Evolutionary conservation across 2,329 filamentous ascomycete species (phyloP), one percentile per base, ranked within the genome.

Genomic region (Xylaria sp.): DNA sequence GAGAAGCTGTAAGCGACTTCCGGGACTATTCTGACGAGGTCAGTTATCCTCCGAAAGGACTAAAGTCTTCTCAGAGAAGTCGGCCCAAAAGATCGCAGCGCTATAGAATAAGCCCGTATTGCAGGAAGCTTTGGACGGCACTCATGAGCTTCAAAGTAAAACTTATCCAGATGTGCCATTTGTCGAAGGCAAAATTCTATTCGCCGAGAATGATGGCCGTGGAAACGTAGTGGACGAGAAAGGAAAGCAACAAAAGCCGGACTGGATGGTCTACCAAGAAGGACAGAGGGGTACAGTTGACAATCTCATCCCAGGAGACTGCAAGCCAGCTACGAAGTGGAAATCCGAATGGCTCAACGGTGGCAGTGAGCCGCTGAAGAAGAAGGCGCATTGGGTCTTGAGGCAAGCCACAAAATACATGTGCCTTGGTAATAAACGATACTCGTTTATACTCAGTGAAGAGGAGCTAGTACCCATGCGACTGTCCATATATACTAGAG

Each of bases 261-360:
- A 15, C 18, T 46, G 44, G 44, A 46, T n/a, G 44, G 18, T n/a
- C 18, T n/a, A 46, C 8, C 44, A n/a, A 8, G 39, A 18, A 3
- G 10, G 12, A 28, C 3, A 5, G 2, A 28, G 23, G 12, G 28
- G 25, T 7, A 52, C 25, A n/a, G 25, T 50, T 20, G 15, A 5
- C 1, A 60, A 65, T 18, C 54, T 69, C 7, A 15, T 69, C 8
- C 63, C 66, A 18, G 66, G 63, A 20, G 66, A 69, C 20, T 34
- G 48, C 25, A 69, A 69, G 48, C 55, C 50, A 13, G 18, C 66
- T 2, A 63, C 9, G 13, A 69, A 57, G 37, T 69, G 63, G 66
- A 56, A 62, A 23, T 69, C 66, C 1, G 56, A 65, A 25, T 69
- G 66, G 63, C 39, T 69, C 8, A 50, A 66, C 10, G 8, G 37